phyloP scores from a whole-genome alignment of 768 basidiomycete genomes.

The Tephrocybe rancida region DNA sequence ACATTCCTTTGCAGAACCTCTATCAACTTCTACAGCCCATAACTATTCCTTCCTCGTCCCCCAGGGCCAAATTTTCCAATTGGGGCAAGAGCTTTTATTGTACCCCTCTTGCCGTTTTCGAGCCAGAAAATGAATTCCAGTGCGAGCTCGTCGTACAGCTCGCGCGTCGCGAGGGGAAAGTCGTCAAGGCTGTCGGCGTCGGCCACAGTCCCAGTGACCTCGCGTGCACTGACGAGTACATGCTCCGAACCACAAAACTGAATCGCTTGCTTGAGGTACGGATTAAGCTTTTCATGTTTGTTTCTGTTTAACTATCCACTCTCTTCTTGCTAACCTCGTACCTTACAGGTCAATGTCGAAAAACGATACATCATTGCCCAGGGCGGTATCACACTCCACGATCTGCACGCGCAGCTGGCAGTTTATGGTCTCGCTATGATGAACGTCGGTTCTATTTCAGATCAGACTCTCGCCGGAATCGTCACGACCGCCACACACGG shows the following conservation, averaged over 20 bases:
- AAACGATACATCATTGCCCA: conserved; percentile 70
- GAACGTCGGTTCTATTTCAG: conserved; percentile 95
- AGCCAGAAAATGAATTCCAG: conserved; percentile 69
- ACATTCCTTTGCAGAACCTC: conserved; percentile 48
- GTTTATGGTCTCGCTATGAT: conserved; percentile 78
- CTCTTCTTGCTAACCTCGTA: conserved; percentile 11
- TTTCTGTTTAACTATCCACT: conserved; percentile 16
- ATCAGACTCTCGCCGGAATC: conserved; percentile 92
- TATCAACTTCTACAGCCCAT: conserved; percentile 57
- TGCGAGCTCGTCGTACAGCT: conserved; percentile 80
- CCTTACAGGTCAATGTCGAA: conserved; percentile 66
- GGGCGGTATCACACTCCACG: conserved; percentile 77
- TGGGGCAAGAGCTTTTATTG: conserved; percentile 87
- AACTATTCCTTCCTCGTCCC: conserved; percentile 43
- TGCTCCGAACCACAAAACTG: conserved; percentile 79
- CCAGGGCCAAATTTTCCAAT: conserved; percentile 65
- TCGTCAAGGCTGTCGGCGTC: conserved; percentile 82
- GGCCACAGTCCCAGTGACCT: conserved; percentile 95
- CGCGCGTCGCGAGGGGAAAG: conserved; percentile 69
- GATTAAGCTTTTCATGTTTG: conserved; percentile 22
- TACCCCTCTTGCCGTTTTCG: conserved; percentile 69
- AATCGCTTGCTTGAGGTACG: conserved; percentile 78
- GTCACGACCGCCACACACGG: conserved; percentile 96
- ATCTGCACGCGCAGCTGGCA: conserved; percentile 70
- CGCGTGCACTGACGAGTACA: conserved; percentile 85